Percentiles rank a stretch among this genome's conserved stretches.
These are phyloP conservation scores for sorghum (Sorghum bicolor) DNA, from an alignment of 176 grass and related monocot genomes.

Conservation along the genomic window DNA sequence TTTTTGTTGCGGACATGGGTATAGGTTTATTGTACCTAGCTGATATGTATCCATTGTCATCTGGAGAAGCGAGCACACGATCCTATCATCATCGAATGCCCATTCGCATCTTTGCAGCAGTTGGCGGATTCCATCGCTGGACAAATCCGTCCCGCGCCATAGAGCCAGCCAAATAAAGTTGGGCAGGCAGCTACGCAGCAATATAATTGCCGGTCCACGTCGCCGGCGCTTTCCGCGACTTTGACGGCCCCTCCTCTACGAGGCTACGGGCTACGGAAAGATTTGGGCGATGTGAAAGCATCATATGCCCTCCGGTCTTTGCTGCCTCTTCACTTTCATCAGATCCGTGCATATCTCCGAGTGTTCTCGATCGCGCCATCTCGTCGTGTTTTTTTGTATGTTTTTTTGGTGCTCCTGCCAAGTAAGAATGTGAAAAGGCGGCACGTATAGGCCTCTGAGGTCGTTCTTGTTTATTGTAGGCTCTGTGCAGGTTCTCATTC, in stretches of 20 bases:
- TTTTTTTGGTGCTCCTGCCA: neutral
- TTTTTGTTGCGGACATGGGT: no score
- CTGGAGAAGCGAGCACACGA: neutral
- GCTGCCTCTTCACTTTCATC: constrained; percentile 1
- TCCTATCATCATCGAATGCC: neutral
- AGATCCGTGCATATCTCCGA: constrained; percentile 33
- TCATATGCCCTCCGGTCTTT: constrained; percentile 30
- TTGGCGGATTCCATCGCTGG: constrained; percentile 8
- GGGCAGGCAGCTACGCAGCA: neutral
- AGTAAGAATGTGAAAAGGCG: neutral
- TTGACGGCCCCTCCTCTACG: neutral
- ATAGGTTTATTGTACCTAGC: no score
- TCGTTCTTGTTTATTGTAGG: neutral
- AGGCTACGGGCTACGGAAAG: neutral
- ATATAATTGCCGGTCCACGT: constrained; percentile 23
- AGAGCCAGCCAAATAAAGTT: constrained; percentile 13
- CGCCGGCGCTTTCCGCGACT: constrained; percentile 23
- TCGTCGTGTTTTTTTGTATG: neutral
- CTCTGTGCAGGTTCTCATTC: neutral
- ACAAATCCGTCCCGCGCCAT: neutral
- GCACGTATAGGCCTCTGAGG: neutral
- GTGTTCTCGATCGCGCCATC: neutral
- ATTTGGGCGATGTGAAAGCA: constrained; percentile 35
- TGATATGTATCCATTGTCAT: no score
- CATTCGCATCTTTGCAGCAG: neutral